phyloP scores from a whole-genome alignment of 1,284 basidiomycete genomes.

The Pseudozyma hubeiensis region DNA sequence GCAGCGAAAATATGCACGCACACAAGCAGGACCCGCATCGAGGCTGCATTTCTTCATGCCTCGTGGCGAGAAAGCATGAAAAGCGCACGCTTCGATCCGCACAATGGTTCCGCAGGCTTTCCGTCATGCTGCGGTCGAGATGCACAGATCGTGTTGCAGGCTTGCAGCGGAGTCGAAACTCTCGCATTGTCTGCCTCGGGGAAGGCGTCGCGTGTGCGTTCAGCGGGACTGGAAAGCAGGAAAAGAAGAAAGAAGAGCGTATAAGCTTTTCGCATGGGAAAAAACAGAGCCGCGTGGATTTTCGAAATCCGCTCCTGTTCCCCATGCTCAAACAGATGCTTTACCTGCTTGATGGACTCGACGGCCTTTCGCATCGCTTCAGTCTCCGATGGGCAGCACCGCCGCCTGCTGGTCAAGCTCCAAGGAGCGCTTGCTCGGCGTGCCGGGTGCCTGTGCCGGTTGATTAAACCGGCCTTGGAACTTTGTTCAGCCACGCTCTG shows the following conservation, averaged over 20 bases:
- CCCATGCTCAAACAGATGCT: neutral
- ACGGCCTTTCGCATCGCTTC: neutral
- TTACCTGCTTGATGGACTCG: neutral
- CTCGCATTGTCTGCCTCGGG: slow-evolving; percentile 16
- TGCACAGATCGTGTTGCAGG: neutral
- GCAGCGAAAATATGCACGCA: neutral
- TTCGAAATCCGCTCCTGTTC: neutral
- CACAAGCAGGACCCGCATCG: slow-evolving; percentile 8
- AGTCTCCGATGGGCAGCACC: too few relatives aligned
- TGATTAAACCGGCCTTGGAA: neutral
- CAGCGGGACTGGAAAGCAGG: slow-evolving; percentile 3
- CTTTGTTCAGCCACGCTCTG: slow-evolving; percentile 2
- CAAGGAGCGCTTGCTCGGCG: slow-evolving; percentile 1
- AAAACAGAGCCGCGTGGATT: neutral
- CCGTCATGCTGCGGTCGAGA: slow-evolving; percentile 6
- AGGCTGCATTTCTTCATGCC: neutral
- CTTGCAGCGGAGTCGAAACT: slow-evolving; percentile 1
- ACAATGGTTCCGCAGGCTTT: neutral
- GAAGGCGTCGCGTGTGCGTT: slow-evolving; percentile 24
- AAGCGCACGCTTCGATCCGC: neutral
- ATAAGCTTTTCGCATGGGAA: slow-evolving; percentile 9
- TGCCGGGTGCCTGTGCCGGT: neutral
- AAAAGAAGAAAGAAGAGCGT: slow-evolving; percentile 4
- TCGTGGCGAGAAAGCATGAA: neutral
- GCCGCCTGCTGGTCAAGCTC: too few relatives aligned